phyloP scores from a whole-genome alignment of 495 filamentous ascomycete species.

The Penicillium subrubescens region DNA sequence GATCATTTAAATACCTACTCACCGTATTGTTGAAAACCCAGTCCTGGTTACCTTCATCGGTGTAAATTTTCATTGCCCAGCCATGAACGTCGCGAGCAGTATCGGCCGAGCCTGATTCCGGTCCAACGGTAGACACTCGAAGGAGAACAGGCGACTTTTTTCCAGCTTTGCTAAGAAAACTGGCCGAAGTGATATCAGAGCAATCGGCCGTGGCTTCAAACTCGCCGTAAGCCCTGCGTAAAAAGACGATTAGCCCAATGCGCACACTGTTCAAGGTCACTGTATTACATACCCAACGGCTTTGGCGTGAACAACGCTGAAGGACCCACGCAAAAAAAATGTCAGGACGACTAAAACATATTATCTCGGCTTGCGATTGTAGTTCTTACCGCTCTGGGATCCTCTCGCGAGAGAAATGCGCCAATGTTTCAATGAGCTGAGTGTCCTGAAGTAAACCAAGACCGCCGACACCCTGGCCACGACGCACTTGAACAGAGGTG shows the following conservation, averaged over 20 bases:
- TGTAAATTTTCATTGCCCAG: constrained; percentile 75
- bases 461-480: constrained; percentile 27
- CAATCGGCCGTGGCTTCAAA: constrained; percentile 62
- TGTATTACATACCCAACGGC: constrained; percentile 44
- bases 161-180: constrained; percentile 52
- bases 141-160: constrained; percentile 63
- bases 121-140: constrained; percentile 67
- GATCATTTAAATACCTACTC: too few relatives aligned
- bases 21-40: constrained; percentile 42
- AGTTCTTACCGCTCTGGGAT: constrained; percentile 44
- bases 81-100: constrained; percentile 67
- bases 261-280: too few relatives aligned
- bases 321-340: too few relatives aligned
- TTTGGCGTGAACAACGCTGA: constrained; percentile 60
- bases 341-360: too few relatives aligned
- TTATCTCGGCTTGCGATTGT: too few relatives aligned
- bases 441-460: constrained; percentile 38
- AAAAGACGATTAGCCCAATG: too few relatives aligned
- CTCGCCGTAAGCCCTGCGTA: constrained; percentile 57
- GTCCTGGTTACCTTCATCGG: constrained; percentile 77
- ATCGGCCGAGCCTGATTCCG: constrained; percentile 66
- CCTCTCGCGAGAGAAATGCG: constrained; percentile 60
- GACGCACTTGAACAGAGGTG: constrained; percentile 31
- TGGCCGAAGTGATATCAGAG: constrained; percentile 43
- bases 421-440: constrained; percentile 49